These are phyloP conservation scores for Termitomyces sp. DNA, from an alignment of 768 basidiomycete genomes.

Conservation along the genomic window DNA sequence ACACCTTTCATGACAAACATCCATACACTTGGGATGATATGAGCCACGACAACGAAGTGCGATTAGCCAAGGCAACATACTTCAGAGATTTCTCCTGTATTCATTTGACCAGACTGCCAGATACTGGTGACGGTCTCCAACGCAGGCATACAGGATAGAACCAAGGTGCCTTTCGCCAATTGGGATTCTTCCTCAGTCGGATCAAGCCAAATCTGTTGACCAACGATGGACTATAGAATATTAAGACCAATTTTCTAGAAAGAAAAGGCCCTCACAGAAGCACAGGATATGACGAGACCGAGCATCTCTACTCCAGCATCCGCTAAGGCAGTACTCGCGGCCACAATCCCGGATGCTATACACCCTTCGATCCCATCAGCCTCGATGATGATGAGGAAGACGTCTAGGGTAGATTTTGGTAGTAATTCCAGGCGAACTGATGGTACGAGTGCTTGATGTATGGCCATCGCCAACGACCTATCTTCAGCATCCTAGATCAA, in stretches of 20 bases:
- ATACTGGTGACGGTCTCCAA: conserved; percentile 75
- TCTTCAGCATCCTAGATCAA: conserved; percentile 86
- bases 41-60: background rate
- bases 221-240: conserved; percentile 45
- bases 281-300: conserved; percentile 81
- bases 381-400: conserved; percentile 87
- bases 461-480: conserved; percentile 71
- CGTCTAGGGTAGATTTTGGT: conserved; percentile 93
- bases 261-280: conserved; percentile 50
- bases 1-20: conserved; percentile 64
- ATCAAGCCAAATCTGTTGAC: conserved; percentile 67
- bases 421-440: conserved; percentile 83
- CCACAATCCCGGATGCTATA: conserved; percentile 80
- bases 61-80: conserved; percentile 34
- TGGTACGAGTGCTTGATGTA: conserved; percentile 82
- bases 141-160: conserved; percentile 85
- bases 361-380: conserved; percentile 89
- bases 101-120: conserved; percentile 79
- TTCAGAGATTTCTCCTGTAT: conserved; percentile 42
- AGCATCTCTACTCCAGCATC: conserved; percentile 91
- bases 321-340: conserved; percentile 86
- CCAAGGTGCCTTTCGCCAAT: conserved; percentile 57
- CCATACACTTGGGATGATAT: conserved; percentile 50
- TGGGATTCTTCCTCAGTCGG: conserved; percentile 67
- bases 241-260: background rate